phyloP scores from a whole-genome alignment of 306 rosid genomes.

The Datisca glomerata region DNA sequence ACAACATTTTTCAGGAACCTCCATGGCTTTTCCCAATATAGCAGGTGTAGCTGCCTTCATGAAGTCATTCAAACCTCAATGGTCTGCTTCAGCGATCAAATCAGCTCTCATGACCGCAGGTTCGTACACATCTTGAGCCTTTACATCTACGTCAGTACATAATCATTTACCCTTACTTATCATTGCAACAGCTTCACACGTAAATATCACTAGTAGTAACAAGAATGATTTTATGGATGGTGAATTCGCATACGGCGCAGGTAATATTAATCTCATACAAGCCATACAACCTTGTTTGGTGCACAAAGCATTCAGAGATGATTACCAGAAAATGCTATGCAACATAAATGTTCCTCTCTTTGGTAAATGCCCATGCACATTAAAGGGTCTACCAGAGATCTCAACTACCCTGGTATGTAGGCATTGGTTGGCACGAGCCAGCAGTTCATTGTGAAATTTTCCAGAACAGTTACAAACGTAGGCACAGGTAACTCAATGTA shows the following conservation, averaged over 20 bases:
- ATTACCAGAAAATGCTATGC: slow-evolving; percentile 21
- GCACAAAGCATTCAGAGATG: slow-evolving; percentile 13
- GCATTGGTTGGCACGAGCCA: slow-evolving; percentile 1
- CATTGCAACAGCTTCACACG: too few species aligned
- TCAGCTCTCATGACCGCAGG: slow-evolving; percentile 27
- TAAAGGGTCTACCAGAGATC: slow-evolving; percentile 8
- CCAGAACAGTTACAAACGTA: slow-evolving; percentile 24
- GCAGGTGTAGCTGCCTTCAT: slow-evolving; percentile 22
- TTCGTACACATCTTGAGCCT: too few species aligned
- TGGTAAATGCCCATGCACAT: too few species aligned
- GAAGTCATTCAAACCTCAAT: slow-evolving; percentile 18
- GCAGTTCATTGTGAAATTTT: slow-evolving; percentile 5
- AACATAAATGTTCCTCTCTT: too few species aligned
- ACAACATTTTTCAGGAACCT: slow-evolving; percentile 15
- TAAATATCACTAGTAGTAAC: too few species aligned
- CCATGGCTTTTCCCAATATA: slow-evolving; percentile 24
- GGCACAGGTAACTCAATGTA: slow-evolving; percentile 18
- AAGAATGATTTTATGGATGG: too few species aligned
- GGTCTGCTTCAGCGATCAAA: slow-evolving; percentile 25
- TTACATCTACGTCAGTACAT: too few species aligned
- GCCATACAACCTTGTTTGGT: slow-evolving; percentile 22
- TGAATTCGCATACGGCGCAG: slow-evolving; percentile 27
- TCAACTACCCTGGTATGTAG: slow-evolving; percentile 20
- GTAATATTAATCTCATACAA: slow-evolving; percentile 14
- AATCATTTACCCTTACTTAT: too few species aligned